Base-by-base conservation (phyloP, 495 filamentous ascomycete genomes). In the Pseudotulostoma volvatum region DNA sequence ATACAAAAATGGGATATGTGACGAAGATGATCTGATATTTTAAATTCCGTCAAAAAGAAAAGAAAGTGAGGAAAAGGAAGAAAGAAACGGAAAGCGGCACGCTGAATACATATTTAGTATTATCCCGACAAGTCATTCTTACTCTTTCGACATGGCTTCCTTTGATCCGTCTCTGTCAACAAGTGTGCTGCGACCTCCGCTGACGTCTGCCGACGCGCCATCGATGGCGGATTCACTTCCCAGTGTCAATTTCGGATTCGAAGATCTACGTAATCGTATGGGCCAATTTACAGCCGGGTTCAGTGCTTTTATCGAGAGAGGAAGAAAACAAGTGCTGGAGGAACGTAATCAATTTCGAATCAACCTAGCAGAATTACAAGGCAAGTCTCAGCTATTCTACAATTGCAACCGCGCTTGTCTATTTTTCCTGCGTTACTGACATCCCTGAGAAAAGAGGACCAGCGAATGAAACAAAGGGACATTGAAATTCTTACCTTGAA, bases 211-310 rank as follows among this genome's bases (percentile, higher is more conserved):
- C 17, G 61, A 68, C 40, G 67, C 64, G 33, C 69, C 71, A 4
- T 73, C 74, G 41, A 76, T 79, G 68, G 83, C 84, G 25, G 84
- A 90, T 56, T 75, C 76, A 9, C 73, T 95, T 7, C 90, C 90
- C 28, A 83, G 66, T 55, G 81, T 94, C 59, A 85, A 90, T 60
- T 95, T 96, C 57, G 85, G 84, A 41, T 96, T 96, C 59, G 88
- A 96, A 42, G 86, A 94, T 44, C 65, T 97, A 43, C 87, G 87
- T 57, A 84, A 84, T 45, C 78, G 84, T 59, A 96, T 97, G 88
- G 75, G 81, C 18, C 79, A 80, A 37, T 97, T 97, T 56, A 96
- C 84, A 0, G 73, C 74, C 7, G 80, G 73, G 40, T 97, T 97
- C 47, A 90, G 96, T 51, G 77, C 77, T 4, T 95, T 95, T 51